These are phyloP conservation scores for Leavenworthia alabamica DNA, from an alignment of 345 rosid species.

Conservation along the genomic window DNA sequence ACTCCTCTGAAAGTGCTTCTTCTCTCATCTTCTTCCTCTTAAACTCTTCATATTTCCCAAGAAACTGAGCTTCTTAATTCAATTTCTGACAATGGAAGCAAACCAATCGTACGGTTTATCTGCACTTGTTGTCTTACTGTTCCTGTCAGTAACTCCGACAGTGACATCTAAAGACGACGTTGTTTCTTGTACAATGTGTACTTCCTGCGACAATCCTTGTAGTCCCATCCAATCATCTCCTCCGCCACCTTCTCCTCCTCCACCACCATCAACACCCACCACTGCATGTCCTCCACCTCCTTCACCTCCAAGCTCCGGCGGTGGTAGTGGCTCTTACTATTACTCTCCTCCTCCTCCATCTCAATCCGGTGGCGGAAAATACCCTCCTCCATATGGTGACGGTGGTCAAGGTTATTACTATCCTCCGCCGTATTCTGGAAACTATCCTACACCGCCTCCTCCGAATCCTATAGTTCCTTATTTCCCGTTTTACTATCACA, in stretches of 20 bases:
- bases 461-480: constrained; percentile 97
- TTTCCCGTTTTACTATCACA: constrained; percentile 75
- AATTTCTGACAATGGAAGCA: constrained; percentile 25
- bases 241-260: constrained; percentile 42
- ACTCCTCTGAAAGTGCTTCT: constrained; percentile 9
- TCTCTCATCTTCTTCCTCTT: neutral
- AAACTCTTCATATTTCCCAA: neutral
- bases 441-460: constrained; percentile 70
- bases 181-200: constrained; percentile 84
- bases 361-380: constrained; percentile 33
- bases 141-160: constrained; percentile 12
- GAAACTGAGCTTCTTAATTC: neutral
- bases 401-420: constrained; percentile 47
- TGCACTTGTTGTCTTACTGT: constrained; percentile 5
- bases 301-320: constrained; percentile 49
- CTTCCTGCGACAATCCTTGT: constrained; percentile 66
- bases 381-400: constrained; percentile 42
- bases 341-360: constrained; percentile 67
- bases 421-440: constrained; percentile 49
- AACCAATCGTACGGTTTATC: neutral
- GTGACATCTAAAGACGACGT: constrained; percentile 41
- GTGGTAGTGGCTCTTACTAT: constrained; percentile 33
- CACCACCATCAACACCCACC: constrained; percentile 36
- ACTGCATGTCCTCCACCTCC: constrained; percentile 64
- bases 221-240: constrained; percentile 37